These are phyloP conservation scores for Ilyonectria sp. DNA, from an alignment of 2,329 filamentous ascomycete species.

Conservation along the genomic window DNA sequence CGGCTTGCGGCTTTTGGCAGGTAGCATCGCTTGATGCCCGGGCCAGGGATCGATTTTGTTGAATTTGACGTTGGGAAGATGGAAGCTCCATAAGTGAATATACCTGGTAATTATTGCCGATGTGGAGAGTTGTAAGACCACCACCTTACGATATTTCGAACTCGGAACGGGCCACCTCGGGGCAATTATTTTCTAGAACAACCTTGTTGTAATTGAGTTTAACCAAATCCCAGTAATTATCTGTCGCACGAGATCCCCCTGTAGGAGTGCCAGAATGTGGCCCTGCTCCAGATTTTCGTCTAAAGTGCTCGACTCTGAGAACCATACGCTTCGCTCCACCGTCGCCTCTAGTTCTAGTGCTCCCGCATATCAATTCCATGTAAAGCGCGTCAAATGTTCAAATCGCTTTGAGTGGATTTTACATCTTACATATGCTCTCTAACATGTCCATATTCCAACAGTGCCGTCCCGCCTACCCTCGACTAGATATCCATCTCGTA, in stretches of 20 bases:
- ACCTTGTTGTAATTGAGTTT: too few relatives aligned
- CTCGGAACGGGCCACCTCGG: not conserved
- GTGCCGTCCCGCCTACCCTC: slow-evolving; percentile 91
- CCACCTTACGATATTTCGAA: not conserved
- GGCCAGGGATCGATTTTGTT: not conserved
- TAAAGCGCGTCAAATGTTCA: slow-evolving; percentile 27
- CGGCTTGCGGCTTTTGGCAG: not conserved
- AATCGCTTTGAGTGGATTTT: slow-evolving; percentile 44
- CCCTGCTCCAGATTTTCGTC: not conserved
- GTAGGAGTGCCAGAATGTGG: not conserved
- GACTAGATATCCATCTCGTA: slow-evolving; percentile 94
- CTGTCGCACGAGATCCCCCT: not conserved
- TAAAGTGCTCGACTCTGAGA: not conserved
- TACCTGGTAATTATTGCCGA: not conserved
- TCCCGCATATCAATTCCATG: not conserved
- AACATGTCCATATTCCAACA: slow-evolving; percentile 92
- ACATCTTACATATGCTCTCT: slow-evolving; percentile 47
- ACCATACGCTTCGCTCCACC: not conserved
- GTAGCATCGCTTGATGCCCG: not conserved
- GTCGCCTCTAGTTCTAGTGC: not conserved
- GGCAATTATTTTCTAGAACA: too few relatives aligned
- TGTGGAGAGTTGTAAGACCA: slow-evolving; percentile 9
- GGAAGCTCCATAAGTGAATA: not conserved
- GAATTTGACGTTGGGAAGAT: not conserved
- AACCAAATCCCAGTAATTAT: not conserved